These are phyloP conservation scores for Helicostylum pulchrum DNA, from an alignment of 192 early-diverging fungal genomes.

Conservation along the genomic window DNA sequence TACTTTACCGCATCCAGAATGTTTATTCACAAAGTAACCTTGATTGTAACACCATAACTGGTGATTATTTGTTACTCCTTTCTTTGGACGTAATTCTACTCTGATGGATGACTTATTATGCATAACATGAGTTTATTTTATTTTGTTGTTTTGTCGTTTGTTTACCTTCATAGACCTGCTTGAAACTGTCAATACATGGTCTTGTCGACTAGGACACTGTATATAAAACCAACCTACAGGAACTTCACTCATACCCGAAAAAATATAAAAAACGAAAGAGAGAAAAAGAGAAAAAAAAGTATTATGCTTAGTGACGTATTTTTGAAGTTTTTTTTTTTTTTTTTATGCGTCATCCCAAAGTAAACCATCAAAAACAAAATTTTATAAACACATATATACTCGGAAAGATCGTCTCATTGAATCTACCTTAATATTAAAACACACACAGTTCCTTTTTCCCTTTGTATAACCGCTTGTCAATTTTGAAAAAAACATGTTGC, in stretches of 20 bases:
- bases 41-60: conserved; percentile 15
- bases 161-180: conserved; percentile 2
- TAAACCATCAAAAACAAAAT: no score
- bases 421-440: no score
- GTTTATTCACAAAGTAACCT: conserved; percentile 15
- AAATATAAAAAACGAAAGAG: background rate
- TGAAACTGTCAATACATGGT: conserved; percentile 15
- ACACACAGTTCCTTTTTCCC: background rate
- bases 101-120: background rate
- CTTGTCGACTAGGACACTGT: conserved; percentile 1
- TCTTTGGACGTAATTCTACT: conserved; percentile 3
- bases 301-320: no score
- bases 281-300: background rate
- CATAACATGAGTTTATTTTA: background rate
- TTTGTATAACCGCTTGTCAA: background rate
- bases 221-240: conserved; percentile 17
- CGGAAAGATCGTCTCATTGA: no score
- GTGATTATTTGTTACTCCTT: background rate
- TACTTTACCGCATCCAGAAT: conserved; percentile 6
- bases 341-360: no score
- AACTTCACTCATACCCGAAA: conserved; percentile 5
- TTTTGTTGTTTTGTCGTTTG: background rate
- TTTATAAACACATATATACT: no score
- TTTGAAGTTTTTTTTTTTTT: no score
- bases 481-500: background rate